Evolutionary conservation across 2,329 filamentous ascomycete species (phyloP), one percentile per base, ranked within the genome.

Genomic region (Aureobasidium sp.): DNA sequence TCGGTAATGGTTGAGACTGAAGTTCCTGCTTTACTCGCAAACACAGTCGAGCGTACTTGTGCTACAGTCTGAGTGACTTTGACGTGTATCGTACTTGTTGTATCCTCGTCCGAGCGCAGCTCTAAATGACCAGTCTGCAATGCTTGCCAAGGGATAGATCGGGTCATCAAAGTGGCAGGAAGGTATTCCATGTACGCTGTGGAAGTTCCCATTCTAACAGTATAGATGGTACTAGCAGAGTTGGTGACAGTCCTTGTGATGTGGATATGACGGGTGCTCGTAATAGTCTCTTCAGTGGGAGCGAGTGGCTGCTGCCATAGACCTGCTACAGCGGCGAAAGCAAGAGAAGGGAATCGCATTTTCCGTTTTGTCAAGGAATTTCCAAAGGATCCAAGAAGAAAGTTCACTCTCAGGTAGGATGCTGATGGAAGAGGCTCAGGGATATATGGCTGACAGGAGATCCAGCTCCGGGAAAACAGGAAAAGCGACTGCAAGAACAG

Each of bases 221-320:
- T 35, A 32, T 50, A 50, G 7, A 40, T 19, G 1, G 47, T 50
- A 7, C 34, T 32, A 8, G 24, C 16, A 5, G 19, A 19, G 14
- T 50, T n/a, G 11, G 25, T 24, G 8, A 34, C 12, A 4, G 37
- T 40, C 25, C 22, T 50, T 8, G 47, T 32, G 24, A 50, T n/a
- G 5, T 50, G 47, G 3, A 40, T n/a, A 24, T 40, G 37, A 19
- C 25, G 34, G 1, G 47, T 50, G 37, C 37, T 50, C 10, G 45
- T 38, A 8, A 40, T 25, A n/a, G 25, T 40, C 17, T 42, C 25
- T 30, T 50, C 27, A 7, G 41, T 21, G 6, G 38, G 8, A 52
- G n/a, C 6, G 48, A 52, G 48, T 24, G 48, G 38, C 19, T 52
- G 38, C 38, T 52, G 48, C 48, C 48, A 52, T 42, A 52, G 48